Base-by-base conservation (phyloP, 371 early-diverging fungal genomes). In the Rhizomucor miehei region DNA sequence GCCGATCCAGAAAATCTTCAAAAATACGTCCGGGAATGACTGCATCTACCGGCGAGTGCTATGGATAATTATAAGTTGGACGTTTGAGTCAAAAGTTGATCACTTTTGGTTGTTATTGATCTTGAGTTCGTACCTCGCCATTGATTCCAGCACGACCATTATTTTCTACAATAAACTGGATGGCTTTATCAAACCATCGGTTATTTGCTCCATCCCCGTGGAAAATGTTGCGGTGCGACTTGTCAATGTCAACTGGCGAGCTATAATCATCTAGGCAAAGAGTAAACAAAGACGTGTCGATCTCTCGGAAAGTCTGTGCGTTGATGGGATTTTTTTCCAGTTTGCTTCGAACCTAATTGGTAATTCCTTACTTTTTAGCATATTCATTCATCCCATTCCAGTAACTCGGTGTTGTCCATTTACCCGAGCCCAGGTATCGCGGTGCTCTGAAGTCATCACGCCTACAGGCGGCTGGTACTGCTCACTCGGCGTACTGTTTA, bases 161-260 rank as follows among this genome's bases (percentile, higher is more conserved):
- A 60, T 72, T 85, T 46, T 90, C 77, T 20, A 95, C 88, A 58
- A 95, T 87, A 47, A 97, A 68, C 63, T 90, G 89, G 48, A 98
- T 69, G 14, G 91, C 73, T 77, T 97, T 98, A 77, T 98, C 97
- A 72, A 93, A 95, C 96, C 96, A 98, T 23, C 98, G 82, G 74
- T 98, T 98, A 25, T 64, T 68, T 1, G 83, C 96, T 41, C 88
- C 77, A 39, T 68, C 58, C 16, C 84, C 86, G 68, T 93, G 92
- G 78, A 91, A 90, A 39, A 90, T 66, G 60, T 91, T 89, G 24
- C 75, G 87, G 55, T 88, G 88, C 1, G 89, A 73, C 3, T 69
- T 54, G 56, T 92, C 89, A 38, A 77, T 54, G 51, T 89, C 81
- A 12, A 59, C 51, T 37, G 77, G 69, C 6, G 85, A 75, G 19